These are phyloP conservation scores for Sporobolomyces pararoseus DNA, from an alignment of 768 basidiomycete genomes.

Conservation along the genomic window DNA sequence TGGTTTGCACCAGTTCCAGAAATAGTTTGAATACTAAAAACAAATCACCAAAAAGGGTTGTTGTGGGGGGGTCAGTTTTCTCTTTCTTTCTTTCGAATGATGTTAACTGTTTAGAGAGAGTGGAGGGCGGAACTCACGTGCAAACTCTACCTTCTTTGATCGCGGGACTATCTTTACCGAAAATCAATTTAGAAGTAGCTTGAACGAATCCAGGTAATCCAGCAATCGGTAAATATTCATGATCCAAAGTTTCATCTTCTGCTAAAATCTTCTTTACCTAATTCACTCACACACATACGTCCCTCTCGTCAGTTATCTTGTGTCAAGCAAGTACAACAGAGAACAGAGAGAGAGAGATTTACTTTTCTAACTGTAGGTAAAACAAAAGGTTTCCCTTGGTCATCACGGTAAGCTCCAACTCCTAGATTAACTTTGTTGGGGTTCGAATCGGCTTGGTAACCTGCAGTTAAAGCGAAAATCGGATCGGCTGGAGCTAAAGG, in stretches of 20 bases:
- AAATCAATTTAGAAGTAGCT: slow-evolving; percentile 82
- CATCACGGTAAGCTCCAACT: slow-evolving; percentile 94
- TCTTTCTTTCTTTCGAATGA: not conserved
- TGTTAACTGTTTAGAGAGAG: not conserved
- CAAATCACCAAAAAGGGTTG: slow-evolving; percentile 19
- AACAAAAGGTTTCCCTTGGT: slow-evolving; percentile 89
- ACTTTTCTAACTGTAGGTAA: slow-evolving; percentile 84
- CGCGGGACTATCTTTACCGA: slow-evolving; percentile 73
- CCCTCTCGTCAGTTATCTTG: not conserved
- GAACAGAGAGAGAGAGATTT: slow-evolving; percentile 1
- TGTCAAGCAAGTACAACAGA: not conserved
- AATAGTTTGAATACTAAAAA: slow-evolving; percentile 81
- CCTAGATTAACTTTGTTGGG: slow-evolving; percentile 94
- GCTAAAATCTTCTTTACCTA: slow-evolving; percentile 71
- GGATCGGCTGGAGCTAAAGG: slow-evolving; percentile 38
- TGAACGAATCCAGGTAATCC: slow-evolving; percentile 81
- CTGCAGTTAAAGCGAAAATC: slow-evolving; percentile 66
- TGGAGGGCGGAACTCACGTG: slow-evolving; percentile 55
- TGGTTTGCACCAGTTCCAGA: slow-evolving; percentile 97
- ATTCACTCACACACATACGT: not conserved
- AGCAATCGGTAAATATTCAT: slow-evolving; percentile 63
- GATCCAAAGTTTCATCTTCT: slow-evolving; percentile 53
- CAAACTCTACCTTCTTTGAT: slow-evolving; percentile 61
- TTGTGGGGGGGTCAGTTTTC: not conserved
- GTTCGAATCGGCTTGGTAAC: slow-evolving; percentile 92